Percentiles rank a stretch among this genome's conserved stretches.
Evolutionary conservation across 768 basidiomycete genomes (phyloP).

Genomic region (Tephrocybe sp.): DNA sequence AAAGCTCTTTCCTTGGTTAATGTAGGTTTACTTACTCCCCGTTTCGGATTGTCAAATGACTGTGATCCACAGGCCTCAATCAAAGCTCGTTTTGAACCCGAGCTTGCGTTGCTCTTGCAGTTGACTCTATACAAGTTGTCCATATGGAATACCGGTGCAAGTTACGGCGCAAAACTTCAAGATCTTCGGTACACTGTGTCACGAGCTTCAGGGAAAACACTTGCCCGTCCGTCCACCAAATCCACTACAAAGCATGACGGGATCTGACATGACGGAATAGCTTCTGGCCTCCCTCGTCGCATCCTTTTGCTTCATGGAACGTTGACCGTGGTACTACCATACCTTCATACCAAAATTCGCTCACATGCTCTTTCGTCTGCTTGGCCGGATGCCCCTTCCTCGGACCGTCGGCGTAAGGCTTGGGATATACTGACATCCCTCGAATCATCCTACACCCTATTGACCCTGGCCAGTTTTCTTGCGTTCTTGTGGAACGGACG

Average conservation of each 20-base stretch:
- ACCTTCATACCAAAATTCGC: conserved; percentile 74
- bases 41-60: conserved; percentile 12
- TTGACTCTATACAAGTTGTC: conserved; percentile 79
- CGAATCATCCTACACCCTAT: conserved; percentile 65
- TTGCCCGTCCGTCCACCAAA: conserved; percentile 36
- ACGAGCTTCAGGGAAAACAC: conserved; percentile 17
- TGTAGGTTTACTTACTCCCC: conserved; percentile 40
- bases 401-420: conserved; percentile 67
- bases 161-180: conserved; percentile 83
- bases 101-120: conserved; percentile 69
- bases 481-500: conserved; percentile 85
- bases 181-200: conserved; percentile 62
- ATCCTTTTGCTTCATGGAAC: conserved; percentile 66
- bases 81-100: conserved; percentile 68
- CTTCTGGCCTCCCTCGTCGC: conserved; percentile 63
- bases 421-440: conserved; percentile 69
- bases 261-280: conserved; percentile 32
- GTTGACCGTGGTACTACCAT: conserved; percentile 76
- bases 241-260: conserved; percentile 6
- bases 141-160: conserved; percentile 77
- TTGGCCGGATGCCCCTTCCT: conserved; percentile 90
- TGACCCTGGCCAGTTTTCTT: conserved; percentile 74
- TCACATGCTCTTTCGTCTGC: conserved; percentile 75
- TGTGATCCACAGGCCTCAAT: conserved; percentile 47
- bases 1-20: conserved; percentile 68